Conservation (phyloP, 2,329 filamentous ascomycete species). For the Aplosporella prunicola region DNA sequence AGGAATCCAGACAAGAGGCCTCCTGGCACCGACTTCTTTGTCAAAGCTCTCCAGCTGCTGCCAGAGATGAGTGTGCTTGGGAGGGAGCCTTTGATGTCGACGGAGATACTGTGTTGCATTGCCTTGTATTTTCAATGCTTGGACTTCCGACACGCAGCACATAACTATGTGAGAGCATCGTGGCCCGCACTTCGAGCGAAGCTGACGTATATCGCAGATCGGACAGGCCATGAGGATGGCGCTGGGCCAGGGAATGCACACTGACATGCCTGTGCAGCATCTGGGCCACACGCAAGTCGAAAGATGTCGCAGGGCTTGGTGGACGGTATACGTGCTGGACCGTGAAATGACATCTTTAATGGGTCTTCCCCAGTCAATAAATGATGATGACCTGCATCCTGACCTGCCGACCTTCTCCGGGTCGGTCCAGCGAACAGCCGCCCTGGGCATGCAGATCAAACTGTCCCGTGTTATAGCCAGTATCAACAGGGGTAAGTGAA, state of each 20-base stretch:
- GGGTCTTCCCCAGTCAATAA: constrained; percentile 42
- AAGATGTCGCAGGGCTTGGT: constrained; percentile 43
- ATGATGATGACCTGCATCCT: constrained; percentile 43
- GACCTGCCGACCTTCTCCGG: constrained; percentile 36
- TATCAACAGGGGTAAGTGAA: constrained; percentile 35
- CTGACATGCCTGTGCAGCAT: constrained; percentile 38
- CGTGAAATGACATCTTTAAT: constrained; percentile 46
- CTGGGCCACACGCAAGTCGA: constrained; percentile 35
- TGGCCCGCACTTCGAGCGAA: not conserved
- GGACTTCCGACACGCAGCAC: constrained; percentile 38
- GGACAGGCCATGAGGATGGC: constrained; percentile 45
- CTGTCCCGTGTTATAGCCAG: constrained; percentile 37
- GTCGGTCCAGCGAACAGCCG: constrained; percentile 30
- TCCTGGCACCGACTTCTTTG: constrained; percentile 33
- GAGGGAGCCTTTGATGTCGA: constrained; percentile 36
- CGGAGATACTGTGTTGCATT: constrained; percentile 44
- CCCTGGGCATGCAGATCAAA: constrained; percentile 38
- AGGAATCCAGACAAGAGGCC: constrained; percentile 25
- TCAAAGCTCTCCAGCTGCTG: constrained; percentile 33
- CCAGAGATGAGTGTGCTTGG: constrained; percentile 9
- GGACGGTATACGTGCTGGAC: constrained; percentile 46
- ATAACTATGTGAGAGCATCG: constrained; percentile 33
- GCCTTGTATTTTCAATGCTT: constrained; percentile 45
- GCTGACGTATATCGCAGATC: constrained; percentile 26
- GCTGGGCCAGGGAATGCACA: constrained; percentile 43